Conservation (phyloP, 768 basidiomycete species). For the Chlorophyllum brunneum region DNA sequence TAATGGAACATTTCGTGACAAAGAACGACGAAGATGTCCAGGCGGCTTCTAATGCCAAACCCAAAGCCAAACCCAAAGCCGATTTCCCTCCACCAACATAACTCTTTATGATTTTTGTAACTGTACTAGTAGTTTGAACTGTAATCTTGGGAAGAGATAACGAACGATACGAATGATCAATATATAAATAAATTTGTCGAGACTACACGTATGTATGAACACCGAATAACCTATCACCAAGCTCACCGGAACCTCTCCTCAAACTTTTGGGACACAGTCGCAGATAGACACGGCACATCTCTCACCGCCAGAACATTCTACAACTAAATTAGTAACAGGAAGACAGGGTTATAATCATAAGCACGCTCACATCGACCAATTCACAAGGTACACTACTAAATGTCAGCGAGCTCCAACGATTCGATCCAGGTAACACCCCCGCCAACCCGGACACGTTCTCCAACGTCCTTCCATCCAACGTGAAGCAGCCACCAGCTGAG, state of each 20-base stretch:
- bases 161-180: too few species aligned
- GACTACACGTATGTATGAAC: too few species aligned
- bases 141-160: too few species aligned
- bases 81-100: too few species aligned
- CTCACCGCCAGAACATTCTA: conserved; percentile 38
- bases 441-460: conserved; percentile 48
- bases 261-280: conserved; percentile 69
- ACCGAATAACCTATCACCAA: background rate
- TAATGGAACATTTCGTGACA: too few species aligned
- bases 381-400: conserved; percentile 73
- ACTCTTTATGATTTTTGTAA: too few species aligned
- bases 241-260: conserved; percentile 43
- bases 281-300: conserved; percentile 67
- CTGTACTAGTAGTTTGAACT: too few species aligned
- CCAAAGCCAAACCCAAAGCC: too few species aligned
- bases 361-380: conserved; percentile 74
- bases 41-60: too few species aligned
- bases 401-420: conserved; percentile 71
- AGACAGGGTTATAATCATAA: too few species aligned
- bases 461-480: conserved; percentile 20
- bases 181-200: too few species aligned
- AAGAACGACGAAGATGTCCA: too few species aligned
- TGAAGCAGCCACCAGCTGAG: conserved; percentile 20
- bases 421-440: conserved; percentile 74
- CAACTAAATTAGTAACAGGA: conserved; percentile 3